Evolutionary conservation across 2,329 filamentous ascomycete species (phyloP).

Genomic region (Cadophora sp.): DNA sequence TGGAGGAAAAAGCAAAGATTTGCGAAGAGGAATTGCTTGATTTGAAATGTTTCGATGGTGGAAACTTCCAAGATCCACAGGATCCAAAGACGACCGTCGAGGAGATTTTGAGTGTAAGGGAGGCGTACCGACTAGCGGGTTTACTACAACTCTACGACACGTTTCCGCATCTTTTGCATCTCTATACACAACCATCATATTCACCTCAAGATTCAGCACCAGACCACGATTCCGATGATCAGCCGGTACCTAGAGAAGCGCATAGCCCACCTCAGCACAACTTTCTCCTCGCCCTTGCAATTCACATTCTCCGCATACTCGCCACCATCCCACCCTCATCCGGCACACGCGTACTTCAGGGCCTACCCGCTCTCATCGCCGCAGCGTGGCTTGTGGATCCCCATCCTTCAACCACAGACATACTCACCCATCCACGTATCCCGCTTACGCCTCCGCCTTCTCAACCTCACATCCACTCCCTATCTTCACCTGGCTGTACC

Average conservation of each 20-base stretch:
- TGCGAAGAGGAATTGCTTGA: not conserved
- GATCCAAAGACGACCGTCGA: not conserved
- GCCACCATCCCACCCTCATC: not conserved
- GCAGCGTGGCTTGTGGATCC: constrained; percentile 2
- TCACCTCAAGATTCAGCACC: not conserved
- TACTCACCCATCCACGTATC: not conserved
- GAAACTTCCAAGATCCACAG: not conserved
- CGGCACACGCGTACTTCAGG: not conserved
- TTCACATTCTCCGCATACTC: not conserved
- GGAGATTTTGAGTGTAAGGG: not conserved
- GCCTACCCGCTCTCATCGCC: not conserved
- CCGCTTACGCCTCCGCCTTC: not conserved
- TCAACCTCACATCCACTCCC: not conserved
- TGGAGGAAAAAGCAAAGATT: not conserved
- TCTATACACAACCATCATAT: too few species aligned
- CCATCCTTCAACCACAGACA: not conserved
- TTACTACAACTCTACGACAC: constrained; percentile 3
- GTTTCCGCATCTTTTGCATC: not conserved
- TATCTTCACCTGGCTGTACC: too few species aligned
- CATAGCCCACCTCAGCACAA: not conserved
- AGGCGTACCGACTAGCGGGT: not conserved
- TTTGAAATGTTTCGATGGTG: not conserved
- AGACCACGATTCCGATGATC: not conserved
- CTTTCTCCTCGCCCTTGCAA: not conserved
- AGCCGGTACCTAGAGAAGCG: too few species aligned